Conservation (phyloP, 2,329 filamentous ascomycete species). For the Nemania diffusa region DNA sequence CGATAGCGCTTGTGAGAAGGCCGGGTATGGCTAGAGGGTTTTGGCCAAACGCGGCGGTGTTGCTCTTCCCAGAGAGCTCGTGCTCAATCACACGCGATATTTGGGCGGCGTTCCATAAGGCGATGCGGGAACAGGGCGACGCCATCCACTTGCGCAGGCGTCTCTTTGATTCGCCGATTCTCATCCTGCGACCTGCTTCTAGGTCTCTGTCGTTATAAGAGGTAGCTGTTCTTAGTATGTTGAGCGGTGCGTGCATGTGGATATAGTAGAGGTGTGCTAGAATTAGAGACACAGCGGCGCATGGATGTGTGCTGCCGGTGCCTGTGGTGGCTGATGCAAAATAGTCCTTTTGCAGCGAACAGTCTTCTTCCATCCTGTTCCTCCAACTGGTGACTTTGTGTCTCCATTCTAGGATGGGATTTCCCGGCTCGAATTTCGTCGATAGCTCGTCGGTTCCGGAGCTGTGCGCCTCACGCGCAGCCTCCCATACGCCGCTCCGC, state of each 20-base stretch:
- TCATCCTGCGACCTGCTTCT: background rate
- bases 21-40: background rate
- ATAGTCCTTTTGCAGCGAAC: background rate
- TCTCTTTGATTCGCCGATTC: background rate
- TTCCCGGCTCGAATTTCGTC: background rate
- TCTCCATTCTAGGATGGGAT: background rate
- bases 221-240: background rate
- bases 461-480: slow-evolving; percentile 1
- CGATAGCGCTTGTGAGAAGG: background rate
- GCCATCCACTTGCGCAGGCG: background rate
- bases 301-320: background rate
- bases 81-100: background rate
- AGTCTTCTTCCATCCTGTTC: background rate
- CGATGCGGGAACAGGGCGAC: background rate
- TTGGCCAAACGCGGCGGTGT: background rate
- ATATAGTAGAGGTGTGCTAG: background rate
- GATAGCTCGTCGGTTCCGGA: background rate
- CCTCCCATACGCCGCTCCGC: slow-evolving; percentile 4
- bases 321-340: background rate
- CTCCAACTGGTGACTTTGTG: background rate
- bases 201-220: too few relatives aligned
- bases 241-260: background rate
- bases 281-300: background rate
- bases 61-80: background rate
- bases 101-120: background rate